These are phyloP conservation scores for Trichodelitschia bisporula DNA, from an alignment of 495 filamentous ascomycete genomes.

Conservation along the genomic window DNA sequence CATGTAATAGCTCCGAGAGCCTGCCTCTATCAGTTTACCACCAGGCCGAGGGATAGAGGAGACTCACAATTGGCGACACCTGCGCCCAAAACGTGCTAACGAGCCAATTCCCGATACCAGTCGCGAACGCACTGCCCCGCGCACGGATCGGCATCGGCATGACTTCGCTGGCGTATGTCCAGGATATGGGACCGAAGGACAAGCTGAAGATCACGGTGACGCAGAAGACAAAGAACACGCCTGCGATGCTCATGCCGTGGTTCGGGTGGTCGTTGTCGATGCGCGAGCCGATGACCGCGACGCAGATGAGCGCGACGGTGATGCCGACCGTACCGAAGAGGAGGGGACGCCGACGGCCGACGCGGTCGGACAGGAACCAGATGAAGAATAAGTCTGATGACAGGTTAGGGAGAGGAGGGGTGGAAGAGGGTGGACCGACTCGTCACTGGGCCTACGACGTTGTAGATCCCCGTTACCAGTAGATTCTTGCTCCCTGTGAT, in stretches of 20 bases:
- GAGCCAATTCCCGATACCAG: constrained; percentile 24
- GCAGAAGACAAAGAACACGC: constrained; percentile 25
- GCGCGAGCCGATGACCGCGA: constrained; percentile 14
- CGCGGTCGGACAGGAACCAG: constrained; percentile 9
- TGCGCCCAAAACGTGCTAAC: constrained; percentile 25
- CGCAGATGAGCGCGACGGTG: constrained; percentile 12
- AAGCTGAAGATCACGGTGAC: constrained; percentile 23
- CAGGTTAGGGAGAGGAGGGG: too few relatives aligned
- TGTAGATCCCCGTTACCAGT: constrained; percentile 32
- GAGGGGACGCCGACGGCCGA: constrained; percentile 12
- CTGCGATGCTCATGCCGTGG: constrained; percentile 18
- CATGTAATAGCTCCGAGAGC: constrained; percentile 19
- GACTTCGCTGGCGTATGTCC: constrained; percentile 25
- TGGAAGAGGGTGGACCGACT: constrained; percentile 12
- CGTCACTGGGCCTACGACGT: constrained; percentile 16
- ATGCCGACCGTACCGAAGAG: constrained; percentile 10
- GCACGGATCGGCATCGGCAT: constrained; percentile 27
- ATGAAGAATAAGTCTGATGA: constrained; percentile 23
- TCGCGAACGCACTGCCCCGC: constrained; percentile 23
- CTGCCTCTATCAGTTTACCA: too few relatives aligned
- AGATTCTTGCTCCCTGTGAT: constrained; percentile 29
- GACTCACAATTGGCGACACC: constrained; percentile 24
- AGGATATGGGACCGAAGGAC: constrained; percentile 23
- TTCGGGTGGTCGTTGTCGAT: constrained; percentile 4
- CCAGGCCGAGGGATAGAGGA: too few relatives aligned